A percentile compares a stretch with the other conserved stretches of the same genome.
Evolutionary conservation across 225 moss, liverwort and hornwort genomes (phyloP).

Genomic region (Sphagnum contortum): DNA sequence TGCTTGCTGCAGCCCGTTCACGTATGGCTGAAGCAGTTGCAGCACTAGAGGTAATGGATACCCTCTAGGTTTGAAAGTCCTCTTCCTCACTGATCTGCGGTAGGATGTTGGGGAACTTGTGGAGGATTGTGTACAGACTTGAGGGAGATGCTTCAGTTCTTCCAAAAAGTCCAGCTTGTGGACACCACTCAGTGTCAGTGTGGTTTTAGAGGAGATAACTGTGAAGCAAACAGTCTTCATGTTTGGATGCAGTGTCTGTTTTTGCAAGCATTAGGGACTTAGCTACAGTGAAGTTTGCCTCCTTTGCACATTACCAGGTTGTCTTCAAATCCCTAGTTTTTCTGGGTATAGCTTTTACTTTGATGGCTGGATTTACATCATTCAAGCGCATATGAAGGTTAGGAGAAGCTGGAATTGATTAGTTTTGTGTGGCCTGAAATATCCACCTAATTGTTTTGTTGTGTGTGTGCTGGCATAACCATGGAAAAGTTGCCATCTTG

Average conservation of each 20-base stretch:
- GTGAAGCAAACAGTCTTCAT: neutral
- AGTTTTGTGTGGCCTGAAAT: too few species aligned
- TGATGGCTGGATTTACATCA: too few species aligned
- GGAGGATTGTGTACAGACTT: slow-evolving; percentile 1
- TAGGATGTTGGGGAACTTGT: neutral
- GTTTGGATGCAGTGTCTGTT: too few species aligned
- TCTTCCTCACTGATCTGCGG: neutral
- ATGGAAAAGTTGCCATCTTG: slow-evolving; percentile 70
- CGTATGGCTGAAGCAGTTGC: slow-evolving; percentile 65
- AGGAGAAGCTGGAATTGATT: too few species aligned
- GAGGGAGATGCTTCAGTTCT: neutral
- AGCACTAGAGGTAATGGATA: slow-evolving; percentile 45
- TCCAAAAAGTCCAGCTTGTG: neutral
- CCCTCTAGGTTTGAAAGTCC: neutral
- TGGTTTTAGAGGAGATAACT: neutral
- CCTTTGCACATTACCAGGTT: too few species aligned
- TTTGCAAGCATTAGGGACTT: too few species aligned
- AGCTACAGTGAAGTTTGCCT: too few species aligned
- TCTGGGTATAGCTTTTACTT: too few species aligned
- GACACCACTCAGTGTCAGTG: neutral
- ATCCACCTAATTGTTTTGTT: neutral
- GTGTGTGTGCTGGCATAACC: too few species aligned
- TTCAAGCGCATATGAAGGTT: too few species aligned
- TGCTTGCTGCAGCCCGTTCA: slow-evolving; percentile 54
- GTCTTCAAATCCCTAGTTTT: too few species aligned